Evolutionary conservation across 2,329 filamentous ascomycete species (phyloP), one percentile per base, ranked within the genome.

Genomic region (Venturia aucupariae): DNA sequence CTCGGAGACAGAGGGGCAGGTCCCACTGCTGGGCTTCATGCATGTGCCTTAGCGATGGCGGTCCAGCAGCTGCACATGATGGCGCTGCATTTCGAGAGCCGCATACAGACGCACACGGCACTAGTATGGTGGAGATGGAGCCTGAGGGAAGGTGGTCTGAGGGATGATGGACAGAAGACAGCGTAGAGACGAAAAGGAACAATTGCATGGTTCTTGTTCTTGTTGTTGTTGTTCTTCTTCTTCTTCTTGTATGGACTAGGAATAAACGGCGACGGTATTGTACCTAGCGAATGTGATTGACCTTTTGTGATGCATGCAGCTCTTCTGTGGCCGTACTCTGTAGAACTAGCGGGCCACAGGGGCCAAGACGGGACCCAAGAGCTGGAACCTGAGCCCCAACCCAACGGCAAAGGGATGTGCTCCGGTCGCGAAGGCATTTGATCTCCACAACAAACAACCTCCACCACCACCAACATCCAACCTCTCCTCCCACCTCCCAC

Each of bases 381-480:
- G n/a, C n/a, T n/a, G 42, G 15, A n/a, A n/a, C 7, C 8, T 15
- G 10, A 48, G 22, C 22, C 27, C 22, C 7, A 27, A 48, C 10
- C 44, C n/a, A 55, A 51, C 46, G 46, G 48, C 24, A 55, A 19
- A 35, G 51, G 30, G 13, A 24, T 6, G 44, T 6, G n/a, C n/a
- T 48, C 46, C 46, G 46, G 46, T 51, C 46, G 46, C 46, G 22
- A 51, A 51, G 27, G 46, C 46, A 2, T 48, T 22, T 24, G 22
- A 27, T 19, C 51, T 57, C 51, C 51, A 57, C 51, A 57, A 57
- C 51, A 57, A 57, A 57, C 51, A 57, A 42, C 42, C 59, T 22
- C 42, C 17, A 42, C 35, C 30, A 59, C 30, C 30, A 32, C 62
- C 4, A 30, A 30, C 19, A 48, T n/a, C 22, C 44, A 8, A 10